These are phyloP conservation scores for Colletotrichum zoysiae DNA, from an alignment of 2,329 filamentous ascomycete species.

Conservation along the genomic window DNA sequence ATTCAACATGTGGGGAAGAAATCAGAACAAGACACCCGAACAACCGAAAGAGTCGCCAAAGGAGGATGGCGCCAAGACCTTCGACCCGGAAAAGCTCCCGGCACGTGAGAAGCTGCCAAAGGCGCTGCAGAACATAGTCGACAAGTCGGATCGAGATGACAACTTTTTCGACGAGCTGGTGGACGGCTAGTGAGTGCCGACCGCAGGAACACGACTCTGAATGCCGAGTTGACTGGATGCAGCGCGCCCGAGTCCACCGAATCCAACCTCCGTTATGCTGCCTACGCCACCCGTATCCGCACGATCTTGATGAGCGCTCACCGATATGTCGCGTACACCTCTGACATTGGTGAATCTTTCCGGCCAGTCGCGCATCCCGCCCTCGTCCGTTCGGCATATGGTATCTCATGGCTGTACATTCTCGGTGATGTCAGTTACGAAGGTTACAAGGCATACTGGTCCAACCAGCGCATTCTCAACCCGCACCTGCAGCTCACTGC, in stretches of 20 bases:
- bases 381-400: constrained; percentile 86
- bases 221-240: constrained; percentile 42
- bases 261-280: constrained; percentile 88
- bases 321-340: constrained; percentile 96
- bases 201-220: constrained; percentile 29
- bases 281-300: constrained; percentile 86
- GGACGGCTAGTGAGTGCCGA: constrained; percentile 77
- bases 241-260: constrained; percentile 86
- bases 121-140: constrained; percentile 68
- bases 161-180: constrained; percentile 82
- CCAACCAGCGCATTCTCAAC: constrained; percentile 82
- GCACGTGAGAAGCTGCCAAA: constrained; percentile 64
- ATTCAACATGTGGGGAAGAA: constrained; percentile 56
- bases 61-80: constrained; percentile 47
- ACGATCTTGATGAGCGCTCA: constrained; percentile 92
- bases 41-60: constrained; percentile 45
- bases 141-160: constrained; percentile 72
- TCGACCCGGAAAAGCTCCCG: constrained; percentile 63
- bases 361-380: constrained; percentile 90
- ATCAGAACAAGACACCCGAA: constrained; percentile 50
- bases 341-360: constrained; percentile 96
- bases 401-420: constrained; percentile 92
- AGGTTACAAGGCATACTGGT: constrained; percentile 93
- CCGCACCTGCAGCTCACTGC: constrained; percentile 71
- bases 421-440: constrained; percentile 91